phyloP scores from a whole-genome alignment of 2,329 filamentous ascomycete genomes.

The Phaeomoniella chlamydospora region DNA sequence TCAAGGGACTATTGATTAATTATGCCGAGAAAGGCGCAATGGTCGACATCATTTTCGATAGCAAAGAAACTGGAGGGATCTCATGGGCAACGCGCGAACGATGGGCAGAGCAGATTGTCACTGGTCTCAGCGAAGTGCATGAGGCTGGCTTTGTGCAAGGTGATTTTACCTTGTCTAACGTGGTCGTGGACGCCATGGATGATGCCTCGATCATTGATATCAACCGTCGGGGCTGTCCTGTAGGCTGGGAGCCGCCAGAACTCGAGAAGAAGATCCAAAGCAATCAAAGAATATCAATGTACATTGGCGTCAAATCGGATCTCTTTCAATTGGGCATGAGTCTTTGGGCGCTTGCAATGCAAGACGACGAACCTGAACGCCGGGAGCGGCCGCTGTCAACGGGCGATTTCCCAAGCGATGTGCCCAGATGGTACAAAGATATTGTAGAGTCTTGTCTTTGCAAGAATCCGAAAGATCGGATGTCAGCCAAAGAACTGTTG shows the following conservation, averaged over 20 bases:
- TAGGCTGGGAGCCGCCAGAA: constrained; percentile 95
- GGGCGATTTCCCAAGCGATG: constrained; percentile 37
- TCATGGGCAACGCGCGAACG: constrained; percentile 62
- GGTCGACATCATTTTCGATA: constrained; percentile 81
- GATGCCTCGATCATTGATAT: constrained; percentile 97
- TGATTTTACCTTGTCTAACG: constrained; percentile 93
- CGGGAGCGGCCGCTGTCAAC: constrained; percentile 56
- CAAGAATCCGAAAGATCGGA: constrained; percentile 55
- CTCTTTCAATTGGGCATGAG: constrained; percentile 96
- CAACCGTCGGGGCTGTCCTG: constrained; percentile 89
- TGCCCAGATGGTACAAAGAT: constrained; percentile 66
- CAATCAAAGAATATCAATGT: constrained; percentile 85
- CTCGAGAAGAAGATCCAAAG: constrained; percentile 72
- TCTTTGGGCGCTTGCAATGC: constrained; percentile 76
- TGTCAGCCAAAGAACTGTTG: constrained; percentile 60
- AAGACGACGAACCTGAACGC: constrained; percentile 79
- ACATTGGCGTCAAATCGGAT: constrained; percentile 95
- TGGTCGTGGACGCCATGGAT: constrained; percentile 73
- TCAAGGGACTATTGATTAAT: constrained; percentile 82
- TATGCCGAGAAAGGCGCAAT: constrained; percentile 78
- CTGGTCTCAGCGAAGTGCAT: constrained; percentile 81
- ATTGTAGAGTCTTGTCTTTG: constrained; percentile 67
- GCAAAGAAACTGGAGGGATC: constrained; percentile 38
- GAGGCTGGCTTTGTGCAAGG: constrained; percentile 94
- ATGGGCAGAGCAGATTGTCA: constrained; percentile 85